Conservation (phyloP, 306 rosid species). For the Vigna nakashimae region DNA sequence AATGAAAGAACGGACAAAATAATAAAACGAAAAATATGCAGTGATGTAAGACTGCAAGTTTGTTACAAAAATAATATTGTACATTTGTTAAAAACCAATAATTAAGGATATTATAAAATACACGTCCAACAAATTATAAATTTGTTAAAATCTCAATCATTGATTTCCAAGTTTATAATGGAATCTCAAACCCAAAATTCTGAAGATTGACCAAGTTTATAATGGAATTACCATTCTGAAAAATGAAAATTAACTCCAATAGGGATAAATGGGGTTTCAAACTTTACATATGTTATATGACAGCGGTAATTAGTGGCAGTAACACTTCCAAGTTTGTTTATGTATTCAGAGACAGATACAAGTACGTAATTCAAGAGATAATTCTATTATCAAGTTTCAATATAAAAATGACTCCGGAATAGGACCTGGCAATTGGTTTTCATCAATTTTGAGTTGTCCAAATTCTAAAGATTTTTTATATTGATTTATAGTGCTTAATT, state of each 20-base stretch:
- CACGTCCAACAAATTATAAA: background rate
- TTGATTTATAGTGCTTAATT: no score
- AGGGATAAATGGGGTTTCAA: slow-evolving; percentile 2
- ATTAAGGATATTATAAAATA: background rate
- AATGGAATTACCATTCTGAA: background rate
- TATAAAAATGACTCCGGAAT: no score
- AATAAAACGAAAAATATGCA: no score
- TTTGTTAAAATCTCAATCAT: background rate
- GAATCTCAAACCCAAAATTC: background rate
- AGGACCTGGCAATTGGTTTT: no score
- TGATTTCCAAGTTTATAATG: background rate
- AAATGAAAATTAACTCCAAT: background rate
- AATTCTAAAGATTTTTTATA: no score
- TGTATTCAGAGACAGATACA: background rate
- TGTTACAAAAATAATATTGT: no score
- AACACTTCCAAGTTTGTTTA: background rate
- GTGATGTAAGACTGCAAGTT: no score
- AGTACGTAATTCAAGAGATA: background rate
- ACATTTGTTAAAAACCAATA: no score
- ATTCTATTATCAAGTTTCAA: background rate
- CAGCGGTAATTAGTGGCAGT: background rate
- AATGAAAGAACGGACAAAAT: no score
- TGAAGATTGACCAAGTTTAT: background rate
- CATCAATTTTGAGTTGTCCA: no score
- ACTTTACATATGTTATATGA: background rate